Conservation (phyloP, 495 filamentous ascomycete genomes). For the Baudoinia panamericana region DNA sequence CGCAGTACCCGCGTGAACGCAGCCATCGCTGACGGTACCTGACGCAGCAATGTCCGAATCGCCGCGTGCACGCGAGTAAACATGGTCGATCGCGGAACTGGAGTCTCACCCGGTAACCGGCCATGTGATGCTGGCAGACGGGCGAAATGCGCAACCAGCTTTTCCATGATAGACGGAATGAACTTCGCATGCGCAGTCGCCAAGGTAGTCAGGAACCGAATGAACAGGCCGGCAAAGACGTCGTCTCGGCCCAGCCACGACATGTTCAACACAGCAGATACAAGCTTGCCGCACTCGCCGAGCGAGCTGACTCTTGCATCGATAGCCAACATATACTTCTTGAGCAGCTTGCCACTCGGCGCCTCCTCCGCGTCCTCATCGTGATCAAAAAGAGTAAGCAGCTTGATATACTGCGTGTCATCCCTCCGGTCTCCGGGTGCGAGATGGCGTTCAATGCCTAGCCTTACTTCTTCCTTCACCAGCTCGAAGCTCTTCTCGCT, state of each 20-base stretch:
- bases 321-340: slow-evolving; percentile 63
- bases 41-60: slow-evolving; percentile 12
- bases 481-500: slow-evolving; percentile 45
- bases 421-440: slow-evolving; percentile 36
- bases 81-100: slow-evolving; percentile 14
- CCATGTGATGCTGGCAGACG: slow-evolving; percentile 26
- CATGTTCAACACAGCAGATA: slow-evolving; percentile 57
- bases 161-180: slow-evolving; percentile 50
- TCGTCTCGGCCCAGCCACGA: slow-evolving; percentile 79
- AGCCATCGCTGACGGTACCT: slow-evolving; percentile 15
- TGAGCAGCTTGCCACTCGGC: slow-evolving; percentile 44
- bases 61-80: slow-evolving; percentile 13
- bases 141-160: slow-evolving; percentile 65
- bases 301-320: slow-evolving; percentile 59
- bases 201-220: slow-evolving; percentile 66
- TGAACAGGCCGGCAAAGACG: slow-evolving; percentile 63
- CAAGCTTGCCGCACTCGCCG: slow-evolving; percentile 58
- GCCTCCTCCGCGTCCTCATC: slow-evolving; percentile 34
- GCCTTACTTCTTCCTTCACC: slow-evolving; percentile 55
- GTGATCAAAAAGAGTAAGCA: slow-evolving; percentile 55
- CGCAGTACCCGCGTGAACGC: slow-evolving; percentile 8
- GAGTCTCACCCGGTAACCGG: slow-evolving; percentile 13
- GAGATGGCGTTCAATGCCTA: slow-evolving; percentile 53
- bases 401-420: slow-evolving; percentile 53
- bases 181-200: slow-evolving; percentile 64